Evolutionary conservation across 2,329 filamentous ascomycete genomes (phyloP), one percentile per base, ranked within the genome.

Genomic region (Rutstroemia sp.): DNA sequence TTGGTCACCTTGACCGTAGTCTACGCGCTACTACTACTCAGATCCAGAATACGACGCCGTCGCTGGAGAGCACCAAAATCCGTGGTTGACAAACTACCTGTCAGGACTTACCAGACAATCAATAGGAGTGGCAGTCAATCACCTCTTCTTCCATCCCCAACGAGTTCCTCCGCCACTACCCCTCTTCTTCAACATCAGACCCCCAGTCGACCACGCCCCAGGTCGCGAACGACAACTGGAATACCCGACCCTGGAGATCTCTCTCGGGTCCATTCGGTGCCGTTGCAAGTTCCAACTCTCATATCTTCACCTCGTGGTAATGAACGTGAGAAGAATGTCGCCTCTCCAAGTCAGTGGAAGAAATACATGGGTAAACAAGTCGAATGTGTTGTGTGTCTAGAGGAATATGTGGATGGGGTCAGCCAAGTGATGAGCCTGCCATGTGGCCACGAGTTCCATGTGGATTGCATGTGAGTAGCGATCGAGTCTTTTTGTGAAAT

Each of bases 11-110:
- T 99, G 66, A 95, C 90, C 3, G 86, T 96, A 5, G 92, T 99
- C 2, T 97, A 97, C 68, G 87, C 90, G 12, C 79, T 97, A 10
- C 79, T 97, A 5, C 81, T 97, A 42, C 77, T 97, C 39, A 86
- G 94, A 54, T 92, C 92, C 48, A 87, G 92, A 58, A 95, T 96
- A 64, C 86, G 92, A 51, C 82, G 92, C 58, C 82, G 92, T 61
- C 82, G 92, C 64, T 99, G 94, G 92, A 84, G 94, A 66, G 94
- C 94, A n/a, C 94, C 94, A 5, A 99, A 99, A 72, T 95, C 90
- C 0, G 85, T 99, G 0, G 92, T 99, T 18, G 92, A 96, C 64
- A 86, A 88, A 58, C 79, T 99, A n/a, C 94, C 94, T 2, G 91
- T 99, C 14, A 85, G 92, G 58, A 97, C 92, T 0, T 99, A 96